These are phyloP conservation scores for Aspergillus coremiiformis DNA, from an alignment of 495 filamentous ascomycete genomes.

Conservation along the genomic window DNA sequence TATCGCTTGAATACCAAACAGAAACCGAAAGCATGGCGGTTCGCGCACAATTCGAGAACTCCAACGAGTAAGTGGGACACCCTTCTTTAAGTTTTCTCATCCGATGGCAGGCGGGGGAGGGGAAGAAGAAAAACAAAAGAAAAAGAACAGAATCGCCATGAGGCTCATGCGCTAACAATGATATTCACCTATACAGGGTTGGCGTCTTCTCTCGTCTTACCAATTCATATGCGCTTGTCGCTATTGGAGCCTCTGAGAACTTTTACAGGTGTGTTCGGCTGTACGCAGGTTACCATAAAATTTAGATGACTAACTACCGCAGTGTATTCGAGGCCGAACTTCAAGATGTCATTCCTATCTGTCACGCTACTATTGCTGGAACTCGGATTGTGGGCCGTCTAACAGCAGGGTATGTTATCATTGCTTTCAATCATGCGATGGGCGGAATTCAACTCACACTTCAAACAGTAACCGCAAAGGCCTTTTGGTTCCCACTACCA, in stretches of 20 bases:
- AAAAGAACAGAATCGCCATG: neutral
- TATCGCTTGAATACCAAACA: neutral
- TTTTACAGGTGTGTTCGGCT: conserved; percentile 68
- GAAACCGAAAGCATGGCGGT: conserved; percentile 56
- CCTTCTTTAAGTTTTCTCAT: neutral
- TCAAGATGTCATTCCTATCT: conserved; percentile 95
- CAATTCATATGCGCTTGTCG: conserved; percentile 90
- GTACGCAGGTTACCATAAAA: neutral
- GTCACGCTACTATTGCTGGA: conserved; percentile 93
- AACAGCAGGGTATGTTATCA: conserved; percentile 74
- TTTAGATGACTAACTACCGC: conserved; percentile 1
- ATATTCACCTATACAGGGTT: conserved; percentile 51
- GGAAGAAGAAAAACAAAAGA: neutral
- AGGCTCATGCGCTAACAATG: neutral
- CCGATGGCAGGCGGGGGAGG: neutral
- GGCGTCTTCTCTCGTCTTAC: conserved; percentile 95
- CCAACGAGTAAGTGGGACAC: conserved; percentile 71
- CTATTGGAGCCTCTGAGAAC: conserved; percentile 92
- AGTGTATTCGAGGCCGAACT: conserved; percentile 93
- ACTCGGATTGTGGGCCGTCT: conserved; percentile 91
- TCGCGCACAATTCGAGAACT: conserved; percentile 92
- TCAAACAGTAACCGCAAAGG: conserved; percentile 78
- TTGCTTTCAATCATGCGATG: neutral
- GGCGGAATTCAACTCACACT: neutral
- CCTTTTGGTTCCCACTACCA: conserved; percentile 88